Evolutionary conservation across 2,329 filamentous ascomycete genomes (phyloP), one percentile per base, ranked within the genome.

Genomic region (Ceratocystis ficicola): DNA sequence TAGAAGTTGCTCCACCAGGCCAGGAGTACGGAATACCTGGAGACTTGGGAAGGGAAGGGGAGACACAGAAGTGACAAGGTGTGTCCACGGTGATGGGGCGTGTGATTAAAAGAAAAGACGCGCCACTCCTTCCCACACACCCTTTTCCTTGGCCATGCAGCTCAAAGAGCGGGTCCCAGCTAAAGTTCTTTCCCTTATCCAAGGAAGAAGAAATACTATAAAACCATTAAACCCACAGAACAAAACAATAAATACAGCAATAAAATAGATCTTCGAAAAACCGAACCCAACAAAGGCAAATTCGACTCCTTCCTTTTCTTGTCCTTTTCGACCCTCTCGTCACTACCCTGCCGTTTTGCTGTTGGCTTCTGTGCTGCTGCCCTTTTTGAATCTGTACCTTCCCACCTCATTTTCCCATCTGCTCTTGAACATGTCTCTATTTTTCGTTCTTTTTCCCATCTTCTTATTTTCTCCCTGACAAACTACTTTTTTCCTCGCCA

Each of bases 381-480:
- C 52, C 52, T 59, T 59, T 59, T 59, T 59, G 52, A 30, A 59
- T 59, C 52, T 32, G 52, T 15, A 36, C 52, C 52, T 59, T 30
- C 52, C 52, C 52, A 59, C 15, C 28, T 36, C 28, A 32, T n/a
- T 59, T 57, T 36, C 17, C 8, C 25, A 36, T 30, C 15, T 30
- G 25, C 15, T 59, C 28, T 59, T 30, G 52, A 30, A 4, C 32
- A 15, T 20, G 52, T 36, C 28, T n/a, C 28, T 59, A 20, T n/a
- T 17, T 32, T 25, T 36, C 12, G 28, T 59, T 25, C 22, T 3
- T 30, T 7, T 22, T 30, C 8, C 28, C 52, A 20, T 25, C 48
- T 52, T 52, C 48, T 5, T 15, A 52, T 15, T 12, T 12, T 28
- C 22, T 52, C 36, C 36, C 36, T 41, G 10, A 15, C 10, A n/a